Percentiles rank a stretch among this genome's conserved stretches.
Evolutionary conservation across 345 rosid genomes (phyloP).

Genomic region (Arabis hirsuta): DNA sequence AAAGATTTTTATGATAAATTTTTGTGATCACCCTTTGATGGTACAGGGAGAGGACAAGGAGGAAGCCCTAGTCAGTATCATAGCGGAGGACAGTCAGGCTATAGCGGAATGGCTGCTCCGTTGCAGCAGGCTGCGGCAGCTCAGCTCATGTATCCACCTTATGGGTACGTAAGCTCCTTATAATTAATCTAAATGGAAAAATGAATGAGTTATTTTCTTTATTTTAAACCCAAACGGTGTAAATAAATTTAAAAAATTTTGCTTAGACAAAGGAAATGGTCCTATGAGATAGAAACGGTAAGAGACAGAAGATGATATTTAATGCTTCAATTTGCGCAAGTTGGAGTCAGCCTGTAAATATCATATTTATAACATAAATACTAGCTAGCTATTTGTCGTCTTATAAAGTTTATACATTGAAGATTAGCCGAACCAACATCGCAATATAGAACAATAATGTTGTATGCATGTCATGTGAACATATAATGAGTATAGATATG

Average conservation of each 20-base stretch:
- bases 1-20: not conserved
- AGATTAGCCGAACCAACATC: constrained; percentile 24
- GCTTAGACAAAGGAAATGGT: constrained; percentile 42
- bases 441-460: constrained; percentile 23
- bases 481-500: not conserved
- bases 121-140: constrained; percentile 50
- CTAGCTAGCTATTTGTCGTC: constrained; percentile 32
- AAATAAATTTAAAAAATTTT: constrained; percentile 26
- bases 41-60: constrained; percentile 69
- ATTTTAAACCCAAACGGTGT: constrained; percentile 27
- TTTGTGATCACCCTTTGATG: constrained; percentile 23
- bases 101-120: constrained; percentile 57
- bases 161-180: constrained; percentile 31
- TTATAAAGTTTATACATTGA: constrained; percentile 16
- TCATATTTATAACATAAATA: constrained; percentile 22
- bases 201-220: not conserved
- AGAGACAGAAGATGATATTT: constrained; percentile 44
- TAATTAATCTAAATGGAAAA: not conserved
- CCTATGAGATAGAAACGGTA: constrained; percentile 38
- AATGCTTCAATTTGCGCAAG: constrained; percentile 46
- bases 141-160: constrained; percentile 47
- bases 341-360: constrained; percentile 50
- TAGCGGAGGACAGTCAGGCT: constrained; percentile 56
- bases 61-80: constrained; percentile 54
- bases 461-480: constrained; percentile 3